A percentile compares a stretch with the other conserved stretches of the same genome.
Evolutionary conservation across 208 protist species (phyloP).

Genomic region (Leishmania major): DNA sequence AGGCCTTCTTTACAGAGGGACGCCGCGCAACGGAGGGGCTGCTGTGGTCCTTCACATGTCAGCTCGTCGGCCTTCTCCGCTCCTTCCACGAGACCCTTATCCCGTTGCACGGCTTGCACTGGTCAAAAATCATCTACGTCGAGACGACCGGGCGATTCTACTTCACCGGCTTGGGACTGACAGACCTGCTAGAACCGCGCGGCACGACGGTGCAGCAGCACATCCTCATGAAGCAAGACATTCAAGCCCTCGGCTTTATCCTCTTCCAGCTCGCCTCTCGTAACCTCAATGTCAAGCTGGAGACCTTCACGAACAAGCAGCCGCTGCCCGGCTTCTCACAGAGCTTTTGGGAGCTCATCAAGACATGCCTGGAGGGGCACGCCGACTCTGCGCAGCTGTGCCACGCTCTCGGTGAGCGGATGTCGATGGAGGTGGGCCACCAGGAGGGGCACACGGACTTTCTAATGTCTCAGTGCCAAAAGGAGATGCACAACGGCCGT

Average conservation of each 20-base stretch:
- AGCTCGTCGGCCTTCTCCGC: conserved; percentile 82
- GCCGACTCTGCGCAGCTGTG: conserved; percentile 68
- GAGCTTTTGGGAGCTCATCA: conserved; percentile 82
- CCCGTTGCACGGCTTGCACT: conserved; percentile 76
- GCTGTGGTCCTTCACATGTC: conserved; percentile 88
- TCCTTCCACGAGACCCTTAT: conserved; percentile 86
- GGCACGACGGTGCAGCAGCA: conserved; percentile 29
- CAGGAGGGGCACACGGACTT: conserved; percentile 90
- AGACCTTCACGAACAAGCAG: conserved; percentile 65
- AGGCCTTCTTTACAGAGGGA: conserved; percentile 76
- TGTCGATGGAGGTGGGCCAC: conserved; percentile 90
- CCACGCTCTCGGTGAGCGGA: conserved; percentile 77
- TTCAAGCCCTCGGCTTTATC: conserved; percentile 78
- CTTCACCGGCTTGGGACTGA: conserved; percentile 83
- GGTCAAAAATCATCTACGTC: conserved; percentile 86
- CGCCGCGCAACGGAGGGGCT: conserved; percentile 71
- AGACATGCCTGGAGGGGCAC: conserved; percentile 72
- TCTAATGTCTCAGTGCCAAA: conserved; percentile 89
- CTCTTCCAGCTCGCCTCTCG: conserved; percentile 80
- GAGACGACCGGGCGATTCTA: conserved; percentile 80
- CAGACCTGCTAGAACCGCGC: conserved; percentile 73
- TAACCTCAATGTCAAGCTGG: conserved; percentile 59
- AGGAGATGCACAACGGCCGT: conserved; percentile 96
- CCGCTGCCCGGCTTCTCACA: conserved; percentile 73
- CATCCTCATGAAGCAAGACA: conserved; percentile 76